A percentile compares a stretch with the other conserved stretches of the same genome.
Conservation (phyloP, 2,329 filamentous ascomycete genomes). For the Fusarium floridanum region DNA sequence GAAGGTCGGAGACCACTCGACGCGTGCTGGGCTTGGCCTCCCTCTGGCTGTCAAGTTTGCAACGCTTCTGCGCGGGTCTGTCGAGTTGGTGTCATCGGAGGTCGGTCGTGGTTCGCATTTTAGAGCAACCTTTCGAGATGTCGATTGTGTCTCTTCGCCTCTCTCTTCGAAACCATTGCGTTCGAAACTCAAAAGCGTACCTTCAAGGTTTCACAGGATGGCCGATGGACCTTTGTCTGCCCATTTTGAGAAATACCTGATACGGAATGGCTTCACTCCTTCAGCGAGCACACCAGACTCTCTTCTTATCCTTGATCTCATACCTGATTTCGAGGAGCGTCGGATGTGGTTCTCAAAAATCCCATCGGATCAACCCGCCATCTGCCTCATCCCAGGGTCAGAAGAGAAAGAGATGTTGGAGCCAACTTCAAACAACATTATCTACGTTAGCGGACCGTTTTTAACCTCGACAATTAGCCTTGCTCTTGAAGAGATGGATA, state of each 20-base stretch:
- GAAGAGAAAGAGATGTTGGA: neutral
- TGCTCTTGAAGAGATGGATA: constrained; percentile 32
- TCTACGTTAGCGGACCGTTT: constrained; percentile 34
- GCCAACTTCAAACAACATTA: constrained; percentile 7
- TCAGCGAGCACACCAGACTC: constrained; percentile 10
- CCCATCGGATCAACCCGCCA: constrained; percentile 10
- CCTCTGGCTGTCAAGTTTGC: constrained; percentile 58
- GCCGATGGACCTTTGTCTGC: neutral
- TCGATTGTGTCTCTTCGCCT: constrained; percentile 3
- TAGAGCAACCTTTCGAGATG: constrained; percentile 36
- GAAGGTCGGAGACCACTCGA: constrained; percentile 53
- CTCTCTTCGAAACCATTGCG: neutral
- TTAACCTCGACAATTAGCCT: constrained; percentile 8
- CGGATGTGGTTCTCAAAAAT: constrained; percentile 4
- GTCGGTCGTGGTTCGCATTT: constrained; percentile 57
- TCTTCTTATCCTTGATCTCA: constrained; percentile 33
- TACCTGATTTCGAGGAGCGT: constrained; percentile 8
- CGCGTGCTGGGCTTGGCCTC: constrained; percentile 58
- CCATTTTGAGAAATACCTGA: constrained; percentile 18
- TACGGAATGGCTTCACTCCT: constrained; percentile 2
- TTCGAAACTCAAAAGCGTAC: neutral
- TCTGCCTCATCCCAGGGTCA: constrained; percentile 32
- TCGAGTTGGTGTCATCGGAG: constrained; percentile 54
- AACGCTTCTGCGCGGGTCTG: constrained; percentile 53
- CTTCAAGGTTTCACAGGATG: constrained; percentile 17